A percentile compares a stretch with the other conserved stretches of the same genome.
Evolutionary conservation across 495 filamentous ascomycete genomes (phyloP).

Genomic region (Talaromyces liani): DNA sequence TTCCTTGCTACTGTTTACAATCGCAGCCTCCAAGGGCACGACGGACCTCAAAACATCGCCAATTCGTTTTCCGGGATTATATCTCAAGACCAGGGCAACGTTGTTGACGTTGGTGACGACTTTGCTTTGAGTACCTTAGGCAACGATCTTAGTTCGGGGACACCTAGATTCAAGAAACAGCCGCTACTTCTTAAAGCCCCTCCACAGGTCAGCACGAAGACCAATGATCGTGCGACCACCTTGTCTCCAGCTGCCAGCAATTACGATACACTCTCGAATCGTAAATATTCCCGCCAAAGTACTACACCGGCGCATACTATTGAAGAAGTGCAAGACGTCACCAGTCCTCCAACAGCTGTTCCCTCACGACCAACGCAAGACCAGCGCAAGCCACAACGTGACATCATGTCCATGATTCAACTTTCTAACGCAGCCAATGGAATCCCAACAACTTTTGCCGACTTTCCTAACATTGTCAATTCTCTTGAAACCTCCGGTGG

Average conservation of each 20-base stretch:
- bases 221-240: constrained; percentile 28
- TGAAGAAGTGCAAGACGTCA: constrained; percentile 35
- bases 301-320: constrained; percentile 29
- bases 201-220: constrained; percentile 25
- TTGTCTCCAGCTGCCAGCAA: constrained; percentile 25
- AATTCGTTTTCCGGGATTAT: constrained; percentile 67
- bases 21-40: constrained; percentile 59
- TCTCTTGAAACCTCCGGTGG: constrained; percentile 58
- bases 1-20: constrained; percentile 97
- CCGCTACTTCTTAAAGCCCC: constrained; percentile 45
- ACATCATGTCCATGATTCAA: constrained; percentile 85
- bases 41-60: constrained; percentile 56
- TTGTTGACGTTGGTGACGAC: constrained; percentile 70
- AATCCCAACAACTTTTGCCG: constrained; percentile 39
- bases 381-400: constrained; percentile 44
- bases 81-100: constrained; percentile 55
- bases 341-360: constrained; percentile 22
- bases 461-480: constrained; percentile 70
- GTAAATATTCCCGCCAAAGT: constrained; percentile 28
- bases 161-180: constrained; percentile 36
- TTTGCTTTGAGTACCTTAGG: constrained; percentile 25
- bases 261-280: constrained; percentile 25
- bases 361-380: neutral
- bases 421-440: constrained; percentile 62
- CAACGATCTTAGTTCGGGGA: constrained; percentile 28